Base-by-base conservation (phyloP, 2,329 filamentous ascomycete genomes). In the Chalaropsis thielavioides region DNA sequence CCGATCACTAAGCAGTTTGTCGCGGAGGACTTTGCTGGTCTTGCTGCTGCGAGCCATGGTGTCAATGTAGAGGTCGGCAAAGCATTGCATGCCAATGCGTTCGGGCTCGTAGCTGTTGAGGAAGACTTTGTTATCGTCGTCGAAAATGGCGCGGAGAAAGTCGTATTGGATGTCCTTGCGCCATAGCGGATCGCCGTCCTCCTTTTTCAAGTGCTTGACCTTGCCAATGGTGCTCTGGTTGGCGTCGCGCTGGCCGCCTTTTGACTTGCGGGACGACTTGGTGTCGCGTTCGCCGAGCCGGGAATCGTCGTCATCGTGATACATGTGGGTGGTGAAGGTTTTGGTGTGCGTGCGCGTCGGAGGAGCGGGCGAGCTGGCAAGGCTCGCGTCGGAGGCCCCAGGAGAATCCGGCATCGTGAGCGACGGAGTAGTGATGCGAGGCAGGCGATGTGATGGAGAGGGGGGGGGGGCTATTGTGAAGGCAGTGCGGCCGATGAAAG, bases 31-130 rank as follows among this genome's bases (percentile, higher is more conserved):
- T 77, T 97, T 97, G 80, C 94, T 97, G 35, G 92, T 97, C 80
- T 99, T 99, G 80, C 90, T 96, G 77, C 94, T 99, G 74, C 91
- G 85, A 2, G 94, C 91, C 92, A 99, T 97, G 67, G 94, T 92
- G 75, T 97, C 94, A 71, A 99, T 92, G 76, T 99, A 99, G 67
- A 99, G 84, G 74, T 97, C 92, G 68, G 94, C 92, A 74, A 99
- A 99, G 69, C 83, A 88, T 71, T 88, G 85, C 71, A 87, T 86
- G 66, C 82, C 82, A 19, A 79, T 72, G 61, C 71, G 73, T 6
- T 77, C 75, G 2, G 79, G 74, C 70, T 96, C 91, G 74, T 92
- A 95, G 74, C 89, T 88, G 73, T 95, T 95, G 72, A 90, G 95
- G 74, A 99, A 99, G 72, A 91, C 91, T 68, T 78, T 78, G 63